These are phyloP conservation scores for Skeletonema marinoi DNA, from an alignment of 108 stramenopile species.

Conservation along the genomic window DNA sequence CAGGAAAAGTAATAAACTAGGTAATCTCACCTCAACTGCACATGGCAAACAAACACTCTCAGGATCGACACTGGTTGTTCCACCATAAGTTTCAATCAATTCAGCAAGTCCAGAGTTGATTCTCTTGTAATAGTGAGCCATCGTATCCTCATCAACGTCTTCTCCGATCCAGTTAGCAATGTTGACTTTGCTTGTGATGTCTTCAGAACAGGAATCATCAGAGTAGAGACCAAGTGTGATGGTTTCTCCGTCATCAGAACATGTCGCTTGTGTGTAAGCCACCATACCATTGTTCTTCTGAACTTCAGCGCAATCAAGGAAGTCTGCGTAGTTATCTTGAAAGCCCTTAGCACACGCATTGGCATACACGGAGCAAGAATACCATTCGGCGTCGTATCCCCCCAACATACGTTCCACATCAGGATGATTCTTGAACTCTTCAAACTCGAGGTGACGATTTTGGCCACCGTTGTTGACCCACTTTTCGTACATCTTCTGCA, in stretches of 20 bases:
- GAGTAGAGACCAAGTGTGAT: slow-evolving; percentile 76
- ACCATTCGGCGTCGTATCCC: slow-evolving; percentile 42
- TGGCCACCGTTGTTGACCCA: slow-evolving; percentile 21
- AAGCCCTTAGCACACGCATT: slow-evolving; percentile 16
- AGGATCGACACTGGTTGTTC: background rate
- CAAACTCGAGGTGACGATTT: slow-evolving; percentile 26
- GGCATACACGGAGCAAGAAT: slow-evolving; percentile 31
- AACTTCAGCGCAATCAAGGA: slow-evolving; percentile 42
- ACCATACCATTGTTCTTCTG: slow-evolving; percentile 47
- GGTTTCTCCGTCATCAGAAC: slow-evolving; percentile 59
- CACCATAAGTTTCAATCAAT: background rate
- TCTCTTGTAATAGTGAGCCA: slow-evolving; percentile 12
- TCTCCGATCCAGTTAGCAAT: slow-evolving; percentile 33
- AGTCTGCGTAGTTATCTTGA: slow-evolving; percentile 13
- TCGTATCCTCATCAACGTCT: slow-evolving; percentile 20
- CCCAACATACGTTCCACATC: slow-evolving; percentile 24
- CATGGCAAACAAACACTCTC: background rate
- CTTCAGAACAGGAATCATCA: slow-evolving; percentile 77
- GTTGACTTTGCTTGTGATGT: slow-evolving; percentile 44
- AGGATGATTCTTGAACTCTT: slow-evolving; percentile 45
- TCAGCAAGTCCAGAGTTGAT: background rate
- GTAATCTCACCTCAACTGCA: background rate
- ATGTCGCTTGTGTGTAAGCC: slow-evolving; percentile 62
- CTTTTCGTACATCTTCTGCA: slow-evolving; percentile 14
- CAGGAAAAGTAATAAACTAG: too few relatives aligned